Evolutionary conservation across 768 basidiomycete genomes (phyloP), one percentile per base, ranked within the genome.

Genomic region (Agrocybe praecox): DNA sequence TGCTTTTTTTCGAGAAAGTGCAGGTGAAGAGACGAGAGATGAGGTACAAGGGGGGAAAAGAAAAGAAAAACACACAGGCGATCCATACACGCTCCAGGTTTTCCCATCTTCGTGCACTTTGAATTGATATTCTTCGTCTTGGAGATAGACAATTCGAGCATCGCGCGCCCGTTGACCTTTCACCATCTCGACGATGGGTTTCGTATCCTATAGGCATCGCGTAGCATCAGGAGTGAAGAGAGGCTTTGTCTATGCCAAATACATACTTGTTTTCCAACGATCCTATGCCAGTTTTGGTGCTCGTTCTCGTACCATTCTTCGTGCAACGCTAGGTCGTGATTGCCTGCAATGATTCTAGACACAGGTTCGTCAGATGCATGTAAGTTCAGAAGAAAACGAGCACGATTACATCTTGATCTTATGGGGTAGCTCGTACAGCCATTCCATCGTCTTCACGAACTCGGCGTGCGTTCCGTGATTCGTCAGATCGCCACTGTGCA

Each of bases 401-500:
- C 9, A 33, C 36, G 21, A 19, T 24, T 52, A 78, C 86, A 89
- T 82, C 68, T 89, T 89, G 21, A 76, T 60, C 7, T 75, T 76
- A 61, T 89, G 88, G 1, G 84, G 80, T 47, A 89, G 69, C 10
- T 69, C 65, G 56, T 67, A 78, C 42, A 89, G 66, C 88, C 88
- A 89, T 8, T 81, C 74, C 63, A 85, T 71, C 14, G 85, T 87
- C 44, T 62, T 68, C 47, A 72, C 54, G 44, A 89, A 74, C 22
- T 85, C 78, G 1, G 66, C 53, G 23, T 75, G 54, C 2, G 61
- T 72, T 1, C 89, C 88, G 45, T 66, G 69, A 22, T 77, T 75
- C 19, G 85, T 87, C 47, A 90, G 67, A 59, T 90, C 89, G 1
- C 88, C 89, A 21, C 76, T 76, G 59, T 90, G 87, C 18, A 90